These are phyloP conservation scores for Karstenula rhodostoma DNA, from an alignment of 2,329 filamentous ascomycete genomes.

Conservation along the genomic window DNA sequence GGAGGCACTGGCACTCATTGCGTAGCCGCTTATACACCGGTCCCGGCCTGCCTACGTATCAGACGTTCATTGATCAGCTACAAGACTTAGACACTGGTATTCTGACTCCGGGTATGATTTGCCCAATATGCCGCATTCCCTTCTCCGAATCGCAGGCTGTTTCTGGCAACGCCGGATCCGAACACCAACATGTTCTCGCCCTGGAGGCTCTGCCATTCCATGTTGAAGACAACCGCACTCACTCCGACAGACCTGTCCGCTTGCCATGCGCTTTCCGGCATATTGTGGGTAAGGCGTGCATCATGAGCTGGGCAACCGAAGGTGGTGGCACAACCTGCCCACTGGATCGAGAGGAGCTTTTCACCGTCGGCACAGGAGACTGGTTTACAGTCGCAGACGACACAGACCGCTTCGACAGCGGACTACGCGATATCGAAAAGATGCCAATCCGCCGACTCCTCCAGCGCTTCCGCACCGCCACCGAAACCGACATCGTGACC, in stretches of 20 bases:
- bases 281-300: constrained; percentile 9
- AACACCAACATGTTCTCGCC: not conserved
- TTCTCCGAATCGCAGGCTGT: not conserved
- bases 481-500: not conserved
- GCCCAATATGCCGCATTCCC: constrained; percentile 11
- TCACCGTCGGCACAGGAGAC: not conserved
- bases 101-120: not conserved
- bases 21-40: not conserved
- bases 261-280: constrained; percentile 6
- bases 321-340: constrained; percentile 8
- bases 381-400: not conserved
- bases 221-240: no score
- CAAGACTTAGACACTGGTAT: not conserved
- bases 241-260: not conserved
- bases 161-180: not conserved
- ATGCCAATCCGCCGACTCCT: constrained; percentile 7
- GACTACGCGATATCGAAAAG: not conserved
- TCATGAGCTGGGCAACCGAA: not conserved
- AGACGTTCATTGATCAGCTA: not conserved
- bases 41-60: not conserved
- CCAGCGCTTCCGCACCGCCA: not conserved
- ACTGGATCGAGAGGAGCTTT: constrained; percentile 7
- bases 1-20: not conserved
- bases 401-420: not conserved
- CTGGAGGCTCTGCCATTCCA: constrained; percentile 5